Percentiles rank a stretch among this genome's conserved stretches.
Evolutionary conservation across 2,329 filamentous ascomycete genomes (phyloP).

Genomic region (Colletotrichum trifolii): DNA sequence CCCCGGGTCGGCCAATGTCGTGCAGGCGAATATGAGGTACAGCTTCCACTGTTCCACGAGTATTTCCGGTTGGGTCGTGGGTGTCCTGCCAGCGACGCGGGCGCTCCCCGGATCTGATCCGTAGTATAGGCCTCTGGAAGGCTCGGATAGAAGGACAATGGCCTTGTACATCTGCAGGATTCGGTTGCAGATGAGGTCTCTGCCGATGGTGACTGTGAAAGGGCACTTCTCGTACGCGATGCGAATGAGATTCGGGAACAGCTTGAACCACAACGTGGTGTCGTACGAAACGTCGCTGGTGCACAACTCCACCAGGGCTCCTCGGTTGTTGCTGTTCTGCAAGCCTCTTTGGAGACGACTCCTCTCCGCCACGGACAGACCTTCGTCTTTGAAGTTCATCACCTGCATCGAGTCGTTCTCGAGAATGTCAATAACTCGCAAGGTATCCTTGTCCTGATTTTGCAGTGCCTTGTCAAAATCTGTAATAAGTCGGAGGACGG

Average conservation of each 20-base stretch:
- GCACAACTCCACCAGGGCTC: constrained; percentile 91
- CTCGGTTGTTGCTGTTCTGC: constrained; percentile 83
- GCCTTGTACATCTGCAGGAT: constrained; percentile 92
- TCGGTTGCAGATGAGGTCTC: constrained; percentile 92
- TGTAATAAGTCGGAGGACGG: constrained; percentile 88
- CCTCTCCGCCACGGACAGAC: constrained; percentile 89
- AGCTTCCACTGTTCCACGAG: constrained; percentile 98
- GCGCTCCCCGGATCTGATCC: constrained; percentile 69
- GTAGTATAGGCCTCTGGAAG: constrained; percentile 71
- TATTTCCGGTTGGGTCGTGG: constrained; percentile 82
- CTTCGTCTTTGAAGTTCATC: constrained; percentile 92
- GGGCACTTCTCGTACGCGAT: constrained; percentile 92
- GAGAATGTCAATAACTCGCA: constrained; percentile 88
- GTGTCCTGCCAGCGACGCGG: constrained; percentile 63
- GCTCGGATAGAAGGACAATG: constrained; percentile 83
- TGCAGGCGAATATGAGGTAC: constrained; percentile 96
- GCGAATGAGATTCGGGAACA: constrained; percentile 94
- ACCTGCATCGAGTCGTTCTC: constrained; percentile 90
- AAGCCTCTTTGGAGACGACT: constrained; percentile 92
- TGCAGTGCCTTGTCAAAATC: constrained; percentile 93
- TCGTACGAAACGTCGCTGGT: constrained; percentile 96
- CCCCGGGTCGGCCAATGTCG: constrained; percentile 88
- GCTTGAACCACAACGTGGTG: constrained; percentile 95
- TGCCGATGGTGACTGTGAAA: constrained; percentile 88
- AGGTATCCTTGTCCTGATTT: constrained; percentile 69